phyloP scores from a whole-genome alignment of 2,329 filamentous ascomycete species.

The Ophiognomonia clavigignenti-juglandacearum region DNA sequence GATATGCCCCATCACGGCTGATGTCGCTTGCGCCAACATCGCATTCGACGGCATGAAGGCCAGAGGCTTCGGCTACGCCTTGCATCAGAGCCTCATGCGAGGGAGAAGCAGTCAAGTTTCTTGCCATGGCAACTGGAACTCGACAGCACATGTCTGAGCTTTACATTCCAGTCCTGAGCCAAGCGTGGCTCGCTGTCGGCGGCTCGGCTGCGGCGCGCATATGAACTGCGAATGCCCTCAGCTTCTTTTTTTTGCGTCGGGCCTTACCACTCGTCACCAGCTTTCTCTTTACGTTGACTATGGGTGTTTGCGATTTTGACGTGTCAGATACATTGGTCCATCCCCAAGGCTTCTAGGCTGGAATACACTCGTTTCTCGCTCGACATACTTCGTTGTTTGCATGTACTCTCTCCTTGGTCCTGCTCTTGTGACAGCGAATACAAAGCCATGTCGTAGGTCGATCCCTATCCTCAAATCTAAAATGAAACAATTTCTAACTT shows the following conservation, averaged over 20 bases:
- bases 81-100: neutral
- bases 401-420: neutral
- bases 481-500: neutral
- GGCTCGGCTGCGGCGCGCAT: too few relatives aligned
- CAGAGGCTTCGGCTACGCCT: neutral
- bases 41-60: neutral
- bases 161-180: slow-evolving; percentile 15
- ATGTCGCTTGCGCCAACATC: neutral
- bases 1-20: neutral
- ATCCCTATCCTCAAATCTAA: neutral
- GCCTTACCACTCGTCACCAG: too few relatives aligned
- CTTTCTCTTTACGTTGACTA: too few relatives aligned
- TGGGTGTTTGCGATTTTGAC: too few relatives aligned
- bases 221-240: too few relatives aligned
- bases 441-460: slow-evolving; percentile 2
- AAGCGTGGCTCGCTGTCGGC: too few relatives aligned
- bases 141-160: slow-evolving; percentile 17
- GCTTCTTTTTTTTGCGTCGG: too few relatives aligned
- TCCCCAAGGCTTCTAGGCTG: neutral
- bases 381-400: neutral
- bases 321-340: neutral
- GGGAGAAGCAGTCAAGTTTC: neutral
- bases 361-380: neutral
- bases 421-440: neutral
- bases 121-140: slow-evolving; percentile 14